Evolutionary conservation across 176 grass and related monocot species (phyloP), one percentile per base, ranked within the genome.

Genomic region (Carex myosuroides): DNA sequence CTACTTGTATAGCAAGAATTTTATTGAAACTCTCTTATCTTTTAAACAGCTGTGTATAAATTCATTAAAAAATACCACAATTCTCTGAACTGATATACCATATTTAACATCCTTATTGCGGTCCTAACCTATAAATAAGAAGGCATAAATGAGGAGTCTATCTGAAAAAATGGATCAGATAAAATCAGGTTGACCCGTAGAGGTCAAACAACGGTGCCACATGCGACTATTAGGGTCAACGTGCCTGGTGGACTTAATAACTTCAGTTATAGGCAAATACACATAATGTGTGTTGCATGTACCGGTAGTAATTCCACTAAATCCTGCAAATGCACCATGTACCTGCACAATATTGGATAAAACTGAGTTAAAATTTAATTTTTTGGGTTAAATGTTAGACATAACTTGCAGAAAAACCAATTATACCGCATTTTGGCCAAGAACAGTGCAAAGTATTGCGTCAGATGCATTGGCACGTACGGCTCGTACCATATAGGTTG

Each of bases 141-240:
- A 5, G 14, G 35, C 59, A 66, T 41, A 67, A 65, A 64, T 17
- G 14, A 37, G 21, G 55, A 60, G 13, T 50, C 21, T 66, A 70
- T 60, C 59, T 48, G 42, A 42, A 35, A 66, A 13, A 81, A 13
- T 3, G 59, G 42, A 87, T 93, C 82, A 93, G n/a, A 84, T 79
- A 84, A 99, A 99, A 87, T 99, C 96, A 7, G 93, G 96, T 79
- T 95, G 96, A 16, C 91, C 96, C 0, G 96, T 99, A 11, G 93
- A 99, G 26, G 93, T 99, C 80, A 93, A 60, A 76, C 96, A 99
- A 26, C 96, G 91, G 35, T 99, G 96, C 96, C 96, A 99, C 96
- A 99, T 99, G 87, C 96, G 79, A 84, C 96, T 99, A 65, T 99
- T 92, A 17, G 96, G 91, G 69, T 99, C 60, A 0, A 99, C 76